Conservation (phyloP, 495 filamentous ascomycete species). For the Saxophila tyrrhenica region DNA sequence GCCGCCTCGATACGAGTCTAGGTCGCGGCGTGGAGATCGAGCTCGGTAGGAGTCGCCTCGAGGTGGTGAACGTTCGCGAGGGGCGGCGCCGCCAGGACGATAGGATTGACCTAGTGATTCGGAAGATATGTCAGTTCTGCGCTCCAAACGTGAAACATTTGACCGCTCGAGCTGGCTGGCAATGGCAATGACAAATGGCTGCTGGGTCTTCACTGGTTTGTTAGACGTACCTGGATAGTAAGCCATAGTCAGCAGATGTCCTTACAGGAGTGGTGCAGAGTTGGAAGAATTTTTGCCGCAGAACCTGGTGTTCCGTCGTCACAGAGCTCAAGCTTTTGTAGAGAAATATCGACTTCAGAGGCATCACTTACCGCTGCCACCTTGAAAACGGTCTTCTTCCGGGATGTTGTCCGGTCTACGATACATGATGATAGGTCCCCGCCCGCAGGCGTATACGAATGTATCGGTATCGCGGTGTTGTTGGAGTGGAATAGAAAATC, state of each 20-base stretch:
- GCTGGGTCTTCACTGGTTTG: too few relatives aligned
- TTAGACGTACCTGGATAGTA: too few relatives aligned
- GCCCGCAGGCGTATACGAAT: too few relatives aligned
- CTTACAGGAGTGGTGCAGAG: too few relatives aligned
- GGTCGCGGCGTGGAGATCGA: conserved; percentile 20
- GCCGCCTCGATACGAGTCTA: conserved; percentile 26
- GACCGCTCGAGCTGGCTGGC: too few relatives aligned
- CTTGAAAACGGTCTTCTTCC: not conserved
- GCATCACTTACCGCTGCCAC: not conserved
- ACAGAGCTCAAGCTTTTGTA: too few relatives aligned
- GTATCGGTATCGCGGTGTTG: not conserved
- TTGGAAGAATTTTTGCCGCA: too few relatives aligned
- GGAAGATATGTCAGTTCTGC: not conserved
- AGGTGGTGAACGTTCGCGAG: conserved; percentile 17
- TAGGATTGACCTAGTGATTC: conserved; percentile 32
- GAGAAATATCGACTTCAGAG: too few relatives aligned
- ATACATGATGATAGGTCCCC: not conserved
- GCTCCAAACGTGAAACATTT: too few relatives aligned
- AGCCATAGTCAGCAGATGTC: too few relatives aligned
- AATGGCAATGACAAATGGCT: too few relatives aligned
- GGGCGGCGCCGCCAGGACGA: conserved; percentile 23
- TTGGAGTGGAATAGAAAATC: not conserved
- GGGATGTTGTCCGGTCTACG: not conserved
- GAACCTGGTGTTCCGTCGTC: too few relatives aligned
- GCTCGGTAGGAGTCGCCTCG: conserved; percentile 18